phyloP scores from a whole-genome alignment of 352 stramenopile genomes.

The Phytophthora multivora region DNA sequence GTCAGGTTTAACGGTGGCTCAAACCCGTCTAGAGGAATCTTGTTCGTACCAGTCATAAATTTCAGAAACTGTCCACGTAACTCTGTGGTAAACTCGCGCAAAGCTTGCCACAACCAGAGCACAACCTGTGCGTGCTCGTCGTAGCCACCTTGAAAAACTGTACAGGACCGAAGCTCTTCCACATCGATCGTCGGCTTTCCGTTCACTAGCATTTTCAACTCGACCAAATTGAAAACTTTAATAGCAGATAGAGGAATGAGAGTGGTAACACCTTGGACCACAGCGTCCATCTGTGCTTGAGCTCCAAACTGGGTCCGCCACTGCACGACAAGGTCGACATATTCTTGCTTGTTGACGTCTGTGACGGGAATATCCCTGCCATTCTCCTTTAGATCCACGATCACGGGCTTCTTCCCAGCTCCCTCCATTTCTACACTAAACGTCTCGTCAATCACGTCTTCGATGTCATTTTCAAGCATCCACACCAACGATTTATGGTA shows the following conservation, averaged over 20 bases:
- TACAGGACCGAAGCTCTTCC: slow-evolving; percentile 81
- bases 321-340: slow-evolving; percentile 66
- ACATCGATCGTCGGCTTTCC: slow-evolving; percentile 78
- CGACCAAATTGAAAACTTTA: slow-evolving; percentile 50
- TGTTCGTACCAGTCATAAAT: slow-evolving; percentile 86
- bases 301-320: slow-evolving; percentile 66
- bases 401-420: slow-evolving; percentile 14
- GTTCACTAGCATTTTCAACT: slow-evolving; percentile 55
- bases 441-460: slow-evolving; percentile 81
- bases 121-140: slow-evolving; percentile 74
- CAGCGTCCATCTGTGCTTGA: slow-evolving; percentile 59
- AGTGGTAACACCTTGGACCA: slow-evolving; percentile 54
- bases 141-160: slow-evolving; percentile 85
- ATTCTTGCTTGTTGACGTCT: slow-evolving; percentile 79
- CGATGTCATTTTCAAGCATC: slow-evolving; percentile 88
- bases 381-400: slow-evolving; percentile 70
- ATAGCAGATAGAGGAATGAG: slow-evolving; percentile 55
- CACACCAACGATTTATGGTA: slow-evolving; percentile 82
- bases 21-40: slow-evolving; percentile 85
- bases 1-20: slow-evolving; percentile 88
- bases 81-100: slow-evolving; percentile 68
- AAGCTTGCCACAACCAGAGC: slow-evolving; percentile 86
- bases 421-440: slow-evolving; percentile 77
- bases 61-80: slow-evolving; percentile 74
- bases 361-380: slow-evolving; percentile 68